These are phyloP conservation scores for Sungouiozyma intestinalis DNA, from an alignment of 805 yeast genomes.

Conservation along the genomic window DNA sequence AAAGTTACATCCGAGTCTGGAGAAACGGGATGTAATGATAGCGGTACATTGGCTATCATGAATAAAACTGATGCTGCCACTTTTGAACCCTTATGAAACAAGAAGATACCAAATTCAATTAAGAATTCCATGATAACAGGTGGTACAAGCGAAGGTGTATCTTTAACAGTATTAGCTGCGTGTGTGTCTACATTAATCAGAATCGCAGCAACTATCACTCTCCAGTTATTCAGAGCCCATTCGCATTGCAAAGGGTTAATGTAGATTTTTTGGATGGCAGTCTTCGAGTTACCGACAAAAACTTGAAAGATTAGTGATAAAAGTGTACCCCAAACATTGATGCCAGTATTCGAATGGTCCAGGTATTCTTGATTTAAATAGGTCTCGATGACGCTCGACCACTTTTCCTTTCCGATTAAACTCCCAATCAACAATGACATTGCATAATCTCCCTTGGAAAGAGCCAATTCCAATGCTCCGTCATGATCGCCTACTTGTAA, in stretches of 20 bases:
- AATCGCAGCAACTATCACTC: slow-evolving; percentile 35
- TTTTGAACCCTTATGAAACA: slow-evolving; percentile 26
- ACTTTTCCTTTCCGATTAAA: slow-evolving; percentile 49
- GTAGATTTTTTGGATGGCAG: slow-evolving; percentile 41
- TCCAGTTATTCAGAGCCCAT: slow-evolving; percentile 47
- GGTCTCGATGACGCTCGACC: slow-evolving; percentile 47
- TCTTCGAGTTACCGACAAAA: slow-evolving; percentile 48
- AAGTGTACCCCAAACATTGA: slow-evolving; percentile 23
- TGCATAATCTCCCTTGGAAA: slow-evolving; percentile 62
- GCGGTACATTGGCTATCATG: slow-evolving; percentile 38
- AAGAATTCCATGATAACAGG: slow-evolving; percentile 32
- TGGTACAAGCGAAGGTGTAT: slow-evolving; percentile 12
- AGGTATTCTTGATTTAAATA: slow-evolving; percentile 41
- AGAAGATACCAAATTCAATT: slow-evolving; percentile 41
- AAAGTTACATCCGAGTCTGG: slow-evolving; percentile 30
- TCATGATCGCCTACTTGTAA: slow-evolving; percentile 55
- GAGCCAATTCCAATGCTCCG: slow-evolving; percentile 52
- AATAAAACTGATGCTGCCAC: slow-evolving; percentile 37
- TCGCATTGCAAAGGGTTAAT: slow-evolving; percentile 31
- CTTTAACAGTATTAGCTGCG: background rate
- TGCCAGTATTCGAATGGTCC: slow-evolving; percentile 15
- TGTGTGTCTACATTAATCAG: slow-evolving; percentile 22
- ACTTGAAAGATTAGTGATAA: slow-evolving; percentile 51
- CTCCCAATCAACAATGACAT: slow-evolving; percentile 65
- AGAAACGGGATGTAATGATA: slow-evolving; percentile 26